A percentile compares a stretch with the other conserved stretches of the same genome.
Conservation (phyloP, 2,329 filamentous ascomycete genomes). For the Talaromyces sp. region DNA sequence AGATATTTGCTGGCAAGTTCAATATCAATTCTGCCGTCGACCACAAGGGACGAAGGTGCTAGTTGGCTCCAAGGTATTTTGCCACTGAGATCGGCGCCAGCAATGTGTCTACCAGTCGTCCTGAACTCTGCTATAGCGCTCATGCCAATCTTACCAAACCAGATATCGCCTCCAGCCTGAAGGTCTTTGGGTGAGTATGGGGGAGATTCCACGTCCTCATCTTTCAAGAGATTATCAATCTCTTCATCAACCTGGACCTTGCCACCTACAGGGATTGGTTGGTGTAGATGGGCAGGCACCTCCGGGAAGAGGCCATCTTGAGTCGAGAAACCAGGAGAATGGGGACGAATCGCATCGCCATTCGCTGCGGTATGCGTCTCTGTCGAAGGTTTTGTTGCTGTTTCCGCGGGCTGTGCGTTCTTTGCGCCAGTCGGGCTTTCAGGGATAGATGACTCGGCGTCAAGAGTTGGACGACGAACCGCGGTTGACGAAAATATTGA, state of each 20-base stretch:
- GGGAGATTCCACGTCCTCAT: constrained; percentile 74
- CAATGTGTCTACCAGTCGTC: constrained; percentile 76
- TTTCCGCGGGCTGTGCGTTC: constrained; percentile 24
- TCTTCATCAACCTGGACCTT: constrained; percentile 69
- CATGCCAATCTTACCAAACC: constrained; percentile 76
- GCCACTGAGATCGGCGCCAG: constrained; percentile 71
- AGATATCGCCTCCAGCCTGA: constrained; percentile 67
- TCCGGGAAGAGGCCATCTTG: constrained; percentile 45
- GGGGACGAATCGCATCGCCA: constrained; percentile 65
- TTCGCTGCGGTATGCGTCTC: constrained; percentile 38
- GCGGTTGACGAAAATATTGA: constrained; percentile 48
- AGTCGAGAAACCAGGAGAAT: constrained; percentile 61
- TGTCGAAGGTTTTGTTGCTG: background rate
- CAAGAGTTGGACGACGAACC: constrained; percentile 40
- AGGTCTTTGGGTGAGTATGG: constrained; percentile 80
- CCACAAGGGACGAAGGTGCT: constrained; percentile 62
- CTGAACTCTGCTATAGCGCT: constrained; percentile 70
- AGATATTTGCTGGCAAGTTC: constrained; percentile 87
- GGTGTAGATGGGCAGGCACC: constrained; percentile 36
- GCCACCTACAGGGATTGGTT: constrained; percentile 41
- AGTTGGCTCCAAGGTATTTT: constrained; percentile 71
- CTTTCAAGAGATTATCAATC: constrained; percentile 82
- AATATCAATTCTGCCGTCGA: constrained; percentile 70
- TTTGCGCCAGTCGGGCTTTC: constrained; percentile 25
- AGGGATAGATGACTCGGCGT: constrained; percentile 24